Percentiles rank a stretch among this genome's conserved stretches.
These are phyloP conservation scores for Ogataea paradorogensis DNA, from an alignment of 805 yeast genomes.

Conservation along the genomic window DNA sequence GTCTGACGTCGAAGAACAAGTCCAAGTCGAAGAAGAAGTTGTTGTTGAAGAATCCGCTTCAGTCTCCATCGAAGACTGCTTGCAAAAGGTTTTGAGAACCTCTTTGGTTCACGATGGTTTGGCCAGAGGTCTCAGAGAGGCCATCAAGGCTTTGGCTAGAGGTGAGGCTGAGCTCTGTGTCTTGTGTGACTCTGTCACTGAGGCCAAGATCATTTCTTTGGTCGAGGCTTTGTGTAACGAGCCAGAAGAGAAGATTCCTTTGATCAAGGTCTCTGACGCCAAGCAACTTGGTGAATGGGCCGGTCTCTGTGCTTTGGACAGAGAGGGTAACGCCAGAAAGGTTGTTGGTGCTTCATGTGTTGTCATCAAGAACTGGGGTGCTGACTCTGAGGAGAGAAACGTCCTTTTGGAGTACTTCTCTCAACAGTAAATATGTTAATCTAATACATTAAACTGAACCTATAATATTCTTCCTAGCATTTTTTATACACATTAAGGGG, in stretches of 20 bases:
- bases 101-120: slow-evolving; percentile 98
- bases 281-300: slow-evolving; percentile 99
- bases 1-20: slow-evolving; percentile 95
- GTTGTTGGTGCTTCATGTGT: slow-evolving; percentile 99
- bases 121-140: slow-evolving; percentile 99
- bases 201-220: slow-evolving; percentile 92
- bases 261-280: slow-evolving; percentile 99
- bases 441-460: slow-evolving; percentile 1
- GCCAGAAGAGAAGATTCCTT: slow-evolving; percentile 93
- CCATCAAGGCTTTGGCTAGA: slow-evolving; percentile 96
- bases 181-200: slow-evolving; percentile 97
- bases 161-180: slow-evolving; percentile 98
- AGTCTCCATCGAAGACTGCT: slow-evolving; percentile 96
- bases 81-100: slow-evolving; percentile 96
- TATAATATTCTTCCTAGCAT: not conserved
- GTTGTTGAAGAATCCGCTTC: slow-evolving; percentile 83
- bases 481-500: not conserved
- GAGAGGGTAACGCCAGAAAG: slow-evolving; percentile 99
- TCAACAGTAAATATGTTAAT: slow-evolving; percentile 55
- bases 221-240: slow-evolving; percentile 99
- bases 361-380: slow-evolving; percentile 99
- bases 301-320: slow-evolving; percentile 98
- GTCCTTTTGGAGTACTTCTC: slow-evolving; percentile 95
- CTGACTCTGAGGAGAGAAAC: slow-evolving; percentile 95
- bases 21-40: slow-evolving; percentile 73